Conservation (phyloP, 2,329 filamentous ascomycete genomes). For the Calonectria hongkongensis region DNA sequence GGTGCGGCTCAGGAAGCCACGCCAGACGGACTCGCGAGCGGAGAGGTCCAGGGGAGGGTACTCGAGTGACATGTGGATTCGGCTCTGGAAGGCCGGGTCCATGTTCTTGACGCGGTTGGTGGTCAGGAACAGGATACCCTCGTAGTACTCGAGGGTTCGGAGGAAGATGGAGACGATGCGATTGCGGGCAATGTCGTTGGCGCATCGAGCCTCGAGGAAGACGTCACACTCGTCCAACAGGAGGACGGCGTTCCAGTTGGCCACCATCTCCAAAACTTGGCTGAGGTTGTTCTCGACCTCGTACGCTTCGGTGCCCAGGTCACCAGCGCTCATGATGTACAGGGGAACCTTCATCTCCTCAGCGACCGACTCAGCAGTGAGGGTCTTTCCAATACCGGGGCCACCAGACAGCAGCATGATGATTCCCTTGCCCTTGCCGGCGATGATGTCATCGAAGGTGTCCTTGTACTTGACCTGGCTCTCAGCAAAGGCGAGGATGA, state of each 20-base stretch:
- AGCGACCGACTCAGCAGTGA: slow-evolving; percentile 69
- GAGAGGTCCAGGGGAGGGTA: slow-evolving; percentile 64
- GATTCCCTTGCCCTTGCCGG: slow-evolving; percentile 70
- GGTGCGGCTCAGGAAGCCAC: slow-evolving; percentile 62
- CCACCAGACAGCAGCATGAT: slow-evolving; percentile 70
- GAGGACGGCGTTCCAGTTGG: slow-evolving; percentile 67
- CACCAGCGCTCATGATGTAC: slow-evolving; percentile 76
- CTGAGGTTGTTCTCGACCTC: slow-evolving; percentile 78
- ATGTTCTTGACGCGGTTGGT: slow-evolving; percentile 68
- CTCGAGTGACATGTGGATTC: slow-evolving; percentile 69
- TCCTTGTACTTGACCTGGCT: slow-evolving; percentile 65
- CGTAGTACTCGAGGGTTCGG: slow-evolving; percentile 68
- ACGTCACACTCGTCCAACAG: slow-evolving; percentile 62
- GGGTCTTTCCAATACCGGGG: slow-evolving; percentile 70
- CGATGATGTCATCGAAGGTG: slow-evolving; percentile 71
- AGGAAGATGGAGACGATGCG: slow-evolving; percentile 63
- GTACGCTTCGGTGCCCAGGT: slow-evolving; percentile 80
- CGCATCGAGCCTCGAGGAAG: slow-evolving; percentile 63
- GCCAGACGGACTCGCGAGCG: slow-evolving; percentile 63
- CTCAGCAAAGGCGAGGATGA: slow-evolving; percentile 70
- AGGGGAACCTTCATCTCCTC: slow-evolving; percentile 70
- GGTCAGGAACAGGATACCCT: slow-evolving; percentile 69
- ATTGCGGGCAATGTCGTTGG: slow-evolving; percentile 60
- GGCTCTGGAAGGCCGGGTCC: slow-evolving; percentile 68
- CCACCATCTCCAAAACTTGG: slow-evolving; percentile 77